These are phyloP conservation scores for Hymenotorrendiella dingleyae DNA, from an alignment of 2,329 filamentous ascomycete species.

Conservation along the genomic window DNA sequence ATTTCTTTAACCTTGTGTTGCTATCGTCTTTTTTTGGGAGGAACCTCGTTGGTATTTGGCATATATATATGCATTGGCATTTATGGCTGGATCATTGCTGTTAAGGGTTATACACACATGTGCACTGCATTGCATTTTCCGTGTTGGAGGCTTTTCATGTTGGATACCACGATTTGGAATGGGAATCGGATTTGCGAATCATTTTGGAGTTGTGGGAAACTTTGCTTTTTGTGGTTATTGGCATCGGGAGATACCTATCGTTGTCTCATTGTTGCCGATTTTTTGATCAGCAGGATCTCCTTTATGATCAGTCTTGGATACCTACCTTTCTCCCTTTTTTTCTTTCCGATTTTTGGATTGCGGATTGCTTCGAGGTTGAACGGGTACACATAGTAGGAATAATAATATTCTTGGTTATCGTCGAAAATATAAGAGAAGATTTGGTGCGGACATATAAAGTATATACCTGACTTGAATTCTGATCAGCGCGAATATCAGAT, in stretches of 20 bases:
- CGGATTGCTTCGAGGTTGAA: too few species aligned
- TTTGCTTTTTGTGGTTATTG: too few species aligned
- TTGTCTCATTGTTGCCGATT: not conserved
- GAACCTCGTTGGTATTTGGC: constrained; percentile 9
- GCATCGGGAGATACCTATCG: not conserved
- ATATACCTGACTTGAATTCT: too few species aligned
- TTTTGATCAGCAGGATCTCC: not conserved
- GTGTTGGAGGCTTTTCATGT: not conserved
- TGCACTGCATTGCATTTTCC: constrained; percentile 20
- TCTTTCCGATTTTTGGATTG: not conserved
- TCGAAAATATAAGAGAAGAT: too few species aligned
- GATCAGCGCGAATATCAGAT: too few species aligned
- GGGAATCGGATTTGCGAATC: not conserved
- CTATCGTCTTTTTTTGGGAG: constrained; percentile 2
- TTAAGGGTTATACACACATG: constrained; percentile 18
- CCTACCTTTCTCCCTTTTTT: not conserved
- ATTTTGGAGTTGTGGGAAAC: constrained; percentile 2
- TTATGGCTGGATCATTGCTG: constrained; percentile 15
- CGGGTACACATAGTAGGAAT: too few species aligned
- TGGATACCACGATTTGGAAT: not conserved
- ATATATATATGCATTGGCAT: constrained; percentile 23
- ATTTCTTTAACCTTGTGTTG: constrained; percentile 9
- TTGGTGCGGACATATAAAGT: too few species aligned
- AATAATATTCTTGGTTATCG: too few species aligned
- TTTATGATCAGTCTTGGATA: not conserved